phyloP scores from a whole-genome alignment of 2,329 filamentous ascomycete genomes.

The Fusarium tupiense region DNA sequence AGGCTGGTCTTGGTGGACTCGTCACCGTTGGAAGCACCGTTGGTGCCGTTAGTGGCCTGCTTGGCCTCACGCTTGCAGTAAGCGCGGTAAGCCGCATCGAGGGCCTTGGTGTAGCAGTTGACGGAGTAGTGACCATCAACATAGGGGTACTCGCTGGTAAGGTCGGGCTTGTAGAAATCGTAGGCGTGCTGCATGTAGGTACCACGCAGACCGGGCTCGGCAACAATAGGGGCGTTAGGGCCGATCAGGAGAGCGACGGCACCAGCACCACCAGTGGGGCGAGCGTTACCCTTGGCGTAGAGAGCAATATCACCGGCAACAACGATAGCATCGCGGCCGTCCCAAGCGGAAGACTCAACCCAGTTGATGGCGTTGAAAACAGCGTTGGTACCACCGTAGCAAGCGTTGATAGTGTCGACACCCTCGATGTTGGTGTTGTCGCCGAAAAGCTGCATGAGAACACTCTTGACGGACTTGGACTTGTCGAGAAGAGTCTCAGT shows the following conservation, averaged over 20 bases:
- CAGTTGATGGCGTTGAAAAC: conserved; percentile 86
- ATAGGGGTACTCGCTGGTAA: conserved; percentile 87
- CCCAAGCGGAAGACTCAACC: conserved; percentile 88
- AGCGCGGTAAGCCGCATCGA: conserved; percentile 83
- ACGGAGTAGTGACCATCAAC: conserved; percentile 87
- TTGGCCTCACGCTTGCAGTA: conserved; percentile 79
- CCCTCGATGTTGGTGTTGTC: conserved; percentile 87
- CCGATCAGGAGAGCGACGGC: conserved; percentile 82
- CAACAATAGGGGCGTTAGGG: conserved; percentile 78
- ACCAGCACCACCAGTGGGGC: conserved; percentile 83
- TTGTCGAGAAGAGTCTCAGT: conserved; percentile 89
- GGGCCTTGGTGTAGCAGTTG: conserved; percentile 82
- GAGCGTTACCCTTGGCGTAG: conserved; percentile 84
- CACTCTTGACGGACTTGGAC: conserved; percentile 90
- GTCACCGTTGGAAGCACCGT: conserved; percentile 59
- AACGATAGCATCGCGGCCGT: conserved; percentile 83
- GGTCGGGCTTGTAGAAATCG: conserved; percentile 91
- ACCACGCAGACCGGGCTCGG: conserved; percentile 82
- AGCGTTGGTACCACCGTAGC: conserved; percentile 87
- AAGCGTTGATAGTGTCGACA: conserved; percentile 84
- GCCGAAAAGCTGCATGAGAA: conserved; percentile 86
- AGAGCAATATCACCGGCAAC: conserved; percentile 85
- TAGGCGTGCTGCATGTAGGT: conserved; percentile 86
- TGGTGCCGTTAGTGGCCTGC: conserved; percentile 65
- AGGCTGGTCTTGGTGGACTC: conserved; percentile 67